A percentile compares a stretch with the other conserved stretches of the same genome.
Conservation (phyloP, 495 filamentous ascomycete species). For the Hypoxylon subgilvum region DNA sequence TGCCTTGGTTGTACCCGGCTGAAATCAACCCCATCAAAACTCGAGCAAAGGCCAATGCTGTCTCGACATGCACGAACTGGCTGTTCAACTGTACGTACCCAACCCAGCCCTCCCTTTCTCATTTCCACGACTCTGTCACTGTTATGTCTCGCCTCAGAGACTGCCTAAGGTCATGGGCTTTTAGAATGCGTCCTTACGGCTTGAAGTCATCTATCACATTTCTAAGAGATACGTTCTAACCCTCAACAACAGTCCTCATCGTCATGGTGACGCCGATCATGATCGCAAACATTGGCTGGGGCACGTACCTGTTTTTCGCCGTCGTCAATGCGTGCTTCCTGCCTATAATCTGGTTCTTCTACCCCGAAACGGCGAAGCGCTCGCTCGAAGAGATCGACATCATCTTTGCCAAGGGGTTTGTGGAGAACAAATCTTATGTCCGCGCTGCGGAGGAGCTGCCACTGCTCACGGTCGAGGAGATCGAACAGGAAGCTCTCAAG, state of each 20-base stretch:
- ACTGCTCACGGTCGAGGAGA: slow-evolving; percentile 64
- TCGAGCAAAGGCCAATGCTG: slow-evolving; percentile 75
- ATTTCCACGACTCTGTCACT: no score
- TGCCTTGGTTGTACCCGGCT: slow-evolving; percentile 59
- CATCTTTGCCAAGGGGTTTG: slow-evolving; percentile 67
- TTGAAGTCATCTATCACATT: no score
- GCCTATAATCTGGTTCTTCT: slow-evolving; percentile 77
- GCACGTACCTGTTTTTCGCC: slow-evolving; percentile 82
- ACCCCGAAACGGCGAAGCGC: slow-evolving; percentile 73
- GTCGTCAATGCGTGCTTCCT: slow-evolving; percentile 72
- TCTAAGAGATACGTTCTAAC: slow-evolving; percentile 3
- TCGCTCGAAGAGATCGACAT: slow-evolving; percentile 82
- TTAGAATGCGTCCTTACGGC: no score
- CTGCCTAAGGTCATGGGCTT: no score
- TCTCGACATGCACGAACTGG: slow-evolving; percentile 80
- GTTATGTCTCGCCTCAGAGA: no score
- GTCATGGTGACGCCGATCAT: slow-evolving; percentile 84
- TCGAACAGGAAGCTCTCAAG: slow-evolving; percentile 65
- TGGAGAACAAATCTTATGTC: slow-evolving; percentile 78
- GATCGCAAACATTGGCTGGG: slow-evolving; percentile 70
- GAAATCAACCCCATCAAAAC: slow-evolving; percentile 75
- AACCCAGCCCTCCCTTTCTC: background rate
- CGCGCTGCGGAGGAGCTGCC: slow-evolving; percentile 72
- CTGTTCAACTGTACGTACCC: slow-evolving; percentile 68
- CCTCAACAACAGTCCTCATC: slow-evolving; percentile 48